Evolutionary conservation across 169 alveolate species (phyloP), one percentile per base, ranked within the genome.

Genomic region (Plasmodium sp.): DNA sequence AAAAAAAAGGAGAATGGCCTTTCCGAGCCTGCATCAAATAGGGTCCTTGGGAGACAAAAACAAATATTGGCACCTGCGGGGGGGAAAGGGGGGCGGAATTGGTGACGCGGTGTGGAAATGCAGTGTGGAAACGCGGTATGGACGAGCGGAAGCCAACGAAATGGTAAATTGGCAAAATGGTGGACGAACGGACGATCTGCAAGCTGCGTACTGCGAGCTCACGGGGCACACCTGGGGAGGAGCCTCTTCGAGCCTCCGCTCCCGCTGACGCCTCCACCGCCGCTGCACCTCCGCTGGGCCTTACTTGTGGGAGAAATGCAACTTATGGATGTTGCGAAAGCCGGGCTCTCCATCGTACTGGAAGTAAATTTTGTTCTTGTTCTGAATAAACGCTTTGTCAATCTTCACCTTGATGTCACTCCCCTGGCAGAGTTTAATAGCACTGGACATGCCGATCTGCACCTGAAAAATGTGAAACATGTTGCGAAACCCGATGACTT

Each of bases 401-500:
- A 85, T 85, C 80, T 85, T 85, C 22, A 85, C 85, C 34, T 75
- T 45, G 27, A 85, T 75, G 18, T 85, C 93, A 85, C 85, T 75
- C 2, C 93, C 93, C 67, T 85, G 93, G 54, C 93, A 85, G 31
- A 85, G 41, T 34, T 85, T 85, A 14, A 85, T 75, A 48, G 93
- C 73, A 36, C 22, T 51, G n/a, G 93, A 85, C 79, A 72, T 67
- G 9, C 84, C 92, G 18, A 95, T 91, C 92, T 96, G 98, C 71
- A 96, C 94, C 71, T 96, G 98, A 77, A 96, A 81, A 39, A 96
- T 74, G 62, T 96, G 98, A 74, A 96, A 95, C 7, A 96, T 93
- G 43, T 96, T 93, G 58, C 95, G 95, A 93, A 96, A 88, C 5
- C 97, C 98, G 74, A 94, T 95, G 34, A 96, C 97, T 75, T 96